Conservation (phyloP, 2,329 filamentous ascomycete genomes). For the Fusarium chaquense region DNA sequence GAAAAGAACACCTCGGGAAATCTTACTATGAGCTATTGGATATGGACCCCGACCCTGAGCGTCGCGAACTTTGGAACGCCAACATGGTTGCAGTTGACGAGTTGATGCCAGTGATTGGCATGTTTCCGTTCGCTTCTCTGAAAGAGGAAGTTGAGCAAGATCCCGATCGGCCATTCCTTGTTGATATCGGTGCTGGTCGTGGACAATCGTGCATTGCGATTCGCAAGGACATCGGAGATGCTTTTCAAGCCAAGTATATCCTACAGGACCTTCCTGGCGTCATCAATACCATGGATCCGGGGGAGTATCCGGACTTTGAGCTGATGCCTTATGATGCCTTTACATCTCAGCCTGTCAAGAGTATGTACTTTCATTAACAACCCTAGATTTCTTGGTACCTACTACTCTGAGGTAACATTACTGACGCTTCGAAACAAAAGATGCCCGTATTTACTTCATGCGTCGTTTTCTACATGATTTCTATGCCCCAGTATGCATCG, state of each 20-base stretch:
- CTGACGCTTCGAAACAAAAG: constrained; percentile 26
- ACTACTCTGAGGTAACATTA: fast-evolving
- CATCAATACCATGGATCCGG: constrained; percentile 37
- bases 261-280: constrained; percentile 53
- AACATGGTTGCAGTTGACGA: constrained; percentile 50
- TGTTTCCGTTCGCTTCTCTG: constrained; percentile 52
- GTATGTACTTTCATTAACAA: constrained; percentile 4
- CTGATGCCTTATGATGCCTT: constrained; percentile 44
- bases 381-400: fast-evolving
- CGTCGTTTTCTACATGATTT: constrained; percentile 52
- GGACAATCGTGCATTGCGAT: constrained; percentile 51
- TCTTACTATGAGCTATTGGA: constrained; percentile 54
- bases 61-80: constrained; percentile 52
- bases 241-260: constrained; percentile 47
- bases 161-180: constrained; percentile 48
- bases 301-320: constrained; percentile 45
- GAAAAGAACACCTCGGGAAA: constrained; percentile 50
- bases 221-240: constrained; percentile 41
- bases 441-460: constrained; percentile 52
- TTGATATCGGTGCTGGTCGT: constrained; percentile 51
- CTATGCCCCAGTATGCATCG: constrained; percentile 48
- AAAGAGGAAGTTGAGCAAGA: constrained; percentile 48
- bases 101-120: constrained; percentile 52
- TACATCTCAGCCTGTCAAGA: constrained; percentile 40
- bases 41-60: constrained; percentile 45